Base-by-base conservation (phyloP, 805 yeast genomes). In the Dipodascopsis uninucleata region DNA sequence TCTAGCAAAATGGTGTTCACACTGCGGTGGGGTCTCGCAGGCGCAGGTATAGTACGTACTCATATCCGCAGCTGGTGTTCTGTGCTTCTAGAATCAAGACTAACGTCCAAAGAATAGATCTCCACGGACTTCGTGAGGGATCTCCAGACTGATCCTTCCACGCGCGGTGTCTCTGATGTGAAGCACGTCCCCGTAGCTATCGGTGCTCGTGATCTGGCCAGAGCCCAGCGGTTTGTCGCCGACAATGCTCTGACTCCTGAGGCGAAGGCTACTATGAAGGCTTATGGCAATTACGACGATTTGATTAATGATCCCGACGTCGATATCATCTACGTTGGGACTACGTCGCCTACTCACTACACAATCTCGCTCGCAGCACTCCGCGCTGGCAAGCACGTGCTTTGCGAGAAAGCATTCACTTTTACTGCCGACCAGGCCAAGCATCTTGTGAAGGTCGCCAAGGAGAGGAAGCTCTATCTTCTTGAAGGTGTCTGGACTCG, bases 311-410 rank as follows among this genome's bases (percentile, higher is more conserved):
- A 72, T 47, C 56, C 65, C 1, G 62, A 67, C 2, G 66, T 76
- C 31, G 73, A 77, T 36, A 62, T 71, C 8, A 67, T 77, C 24
- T 77, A 77, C 57, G 61, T 77, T 34, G 49, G 77, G 2, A 65
- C 75, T 5, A 79, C 80, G 3, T 79, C 76, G 61, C 61, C 68
- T 12, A 62, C 67, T 53, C 81, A 76, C 55, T 65, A 68, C 39
- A 71, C 69, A 33, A 72, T 68, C 44, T 71, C 69, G 2, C 53
- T 41, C 37, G 41, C 41, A 43, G 55, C 58, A 3, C 41, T 59
- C 12, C 18, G 39, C 10, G 57, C 58, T 22, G 62, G 62, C 16
- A 58, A 58, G 44, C 62, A 58, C 40, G 61, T 58, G 21, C 43
- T 58, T 20, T 54, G 55, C 39, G 62, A 58, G 46, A 58, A 58